Base-by-base conservation (phyloP, 345 rosid genomes). In the Ceriops zippeliana region DNA sequence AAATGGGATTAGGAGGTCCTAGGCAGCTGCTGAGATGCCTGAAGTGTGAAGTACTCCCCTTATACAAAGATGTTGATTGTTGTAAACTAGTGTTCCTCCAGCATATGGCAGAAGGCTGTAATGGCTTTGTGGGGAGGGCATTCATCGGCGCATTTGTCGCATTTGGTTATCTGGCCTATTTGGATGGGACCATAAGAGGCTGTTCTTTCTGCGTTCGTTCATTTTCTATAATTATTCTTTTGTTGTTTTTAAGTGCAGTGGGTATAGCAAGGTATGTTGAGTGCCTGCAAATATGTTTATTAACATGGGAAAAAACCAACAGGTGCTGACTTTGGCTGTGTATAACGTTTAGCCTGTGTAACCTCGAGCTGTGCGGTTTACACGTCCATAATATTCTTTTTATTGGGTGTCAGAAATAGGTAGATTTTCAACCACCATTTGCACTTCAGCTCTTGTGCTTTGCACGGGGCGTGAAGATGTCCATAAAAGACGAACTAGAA, bases 141-240 rank as follows among this genome's bases (percentile, higher is more conserved):
- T 65, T 22, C 54, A 30, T 22, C 17, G 10, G 13, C 57, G 11
- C 4, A 46, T 58, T 51, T 1, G 68, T 27, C 69, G 21, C 26
- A 47, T 58, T 67, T 31, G 1, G 62, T 71, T 53, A 16, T 56
- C 61, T 30, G 62, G 62, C 73, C 77, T n/a, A 21, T 67, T 63
- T 54, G 62, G 72, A 19, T 57, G 57, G 49, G 53, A 62, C 38
- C 71, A 61, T 38, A 13, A 42, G 49, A 35, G 59, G 64, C 58
- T 59, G 76, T 49, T 51, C 5, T 62, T 81, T 69, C 59, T 62
- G 72, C 72, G 75, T 66, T 66, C 42, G 75, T 81, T 77, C 77
- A 75, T 30, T 13, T 28, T 22, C 22, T 10, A 42, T 54, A 53
- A 75, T 69, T 52, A 66, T 75, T 66, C 65, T 64, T 70, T 32